These are phyloP conservation scores for Neurospora sp. DNA, from an alignment of 495 filamentous ascomycete species.

Conservation along the genomic window DNA sequence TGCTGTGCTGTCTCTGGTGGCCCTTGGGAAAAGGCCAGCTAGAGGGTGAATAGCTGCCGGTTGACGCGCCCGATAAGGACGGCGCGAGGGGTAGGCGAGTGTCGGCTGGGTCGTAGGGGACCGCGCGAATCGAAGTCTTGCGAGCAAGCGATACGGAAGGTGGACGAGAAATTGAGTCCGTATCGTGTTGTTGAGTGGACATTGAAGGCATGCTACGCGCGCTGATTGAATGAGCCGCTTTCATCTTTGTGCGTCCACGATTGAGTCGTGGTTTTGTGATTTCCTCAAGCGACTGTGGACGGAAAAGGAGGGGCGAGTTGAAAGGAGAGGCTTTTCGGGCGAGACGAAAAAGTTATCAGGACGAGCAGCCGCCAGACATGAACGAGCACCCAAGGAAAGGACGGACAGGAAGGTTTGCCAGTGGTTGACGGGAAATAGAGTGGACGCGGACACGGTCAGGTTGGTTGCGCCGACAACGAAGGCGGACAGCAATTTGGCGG, in stretches of 20 bases:
- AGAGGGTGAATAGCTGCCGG: conserved; percentile 21
- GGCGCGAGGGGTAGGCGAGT: background rate
- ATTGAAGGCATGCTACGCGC: background rate
- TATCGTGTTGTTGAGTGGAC: background rate
- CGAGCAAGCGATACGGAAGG: background rate
- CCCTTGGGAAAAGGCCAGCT: conserved; percentile 10
- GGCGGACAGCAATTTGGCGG: background rate
- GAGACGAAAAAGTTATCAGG: background rate
- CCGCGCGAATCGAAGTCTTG: conserved; percentile 6
- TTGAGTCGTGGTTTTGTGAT: background rate
- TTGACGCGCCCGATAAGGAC: conserved; percentile 1
- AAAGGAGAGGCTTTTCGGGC: background rate
- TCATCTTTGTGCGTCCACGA: background rate
- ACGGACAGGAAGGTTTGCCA: background rate
- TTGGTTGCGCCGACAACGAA: background rate
- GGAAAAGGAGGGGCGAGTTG: background rate
- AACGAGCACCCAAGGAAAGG: background rate
- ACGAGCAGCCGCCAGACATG: background rate
- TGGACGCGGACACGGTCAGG: background rate
- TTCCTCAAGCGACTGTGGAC: background rate
- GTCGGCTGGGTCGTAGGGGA: conserved; percentile 5
- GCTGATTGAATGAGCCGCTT: background rate
- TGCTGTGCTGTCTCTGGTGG: background rate
- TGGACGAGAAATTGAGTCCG: background rate
- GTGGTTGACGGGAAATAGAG: background rate